phyloP scores from a whole-genome alignment of 1,284 basidiomycete genomes.

The Ceratobasidium sp. region DNA sequence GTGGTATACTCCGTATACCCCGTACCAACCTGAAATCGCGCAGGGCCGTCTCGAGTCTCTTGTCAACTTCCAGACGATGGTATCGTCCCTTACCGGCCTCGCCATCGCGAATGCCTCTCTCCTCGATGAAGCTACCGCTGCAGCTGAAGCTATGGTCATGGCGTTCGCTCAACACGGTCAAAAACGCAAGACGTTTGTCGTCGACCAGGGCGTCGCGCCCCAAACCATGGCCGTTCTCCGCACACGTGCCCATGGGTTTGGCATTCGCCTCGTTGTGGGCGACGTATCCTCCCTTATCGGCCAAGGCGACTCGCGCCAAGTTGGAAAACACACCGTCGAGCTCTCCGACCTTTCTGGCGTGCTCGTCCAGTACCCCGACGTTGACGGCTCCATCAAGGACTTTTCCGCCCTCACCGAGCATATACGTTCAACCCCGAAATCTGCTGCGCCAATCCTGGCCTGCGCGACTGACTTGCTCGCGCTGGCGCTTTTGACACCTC shows the following conservation, averaged over 20 bases:
- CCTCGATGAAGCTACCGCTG: constrained; percentile 91
- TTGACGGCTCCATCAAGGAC: constrained; percentile 86
- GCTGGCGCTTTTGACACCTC: constrained; percentile 92
- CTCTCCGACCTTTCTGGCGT: constrained; percentile 79
- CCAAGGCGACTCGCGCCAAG: constrained; percentile 64
- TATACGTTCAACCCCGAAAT: constrained; percentile 57
- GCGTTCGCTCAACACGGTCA: constrained; percentile 71
- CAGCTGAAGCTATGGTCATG: constrained; percentile 93
- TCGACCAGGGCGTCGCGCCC: constrained; percentile 82
- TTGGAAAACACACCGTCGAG: constrained; percentile 65
- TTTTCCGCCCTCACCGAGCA: constrained; percentile 80
- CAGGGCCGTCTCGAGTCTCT: constrained; percentile 96
- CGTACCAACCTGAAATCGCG: constrained; percentile 92
- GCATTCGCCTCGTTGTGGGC: constrained; percentile 79
- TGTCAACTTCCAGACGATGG: constrained; percentile 97
- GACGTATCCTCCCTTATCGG: constrained; percentile 68
- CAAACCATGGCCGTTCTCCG: constrained; percentile 89
- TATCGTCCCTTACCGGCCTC: constrained; percentile 93
- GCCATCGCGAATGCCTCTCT: constrained; percentile 95
- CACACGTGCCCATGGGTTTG: constrained; percentile 90
- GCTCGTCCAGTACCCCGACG: constrained; percentile 92
- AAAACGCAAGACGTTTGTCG: constrained; percentile 86
- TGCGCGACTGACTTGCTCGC: constrained; percentile 94
- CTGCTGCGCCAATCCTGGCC: constrained; percentile 73
- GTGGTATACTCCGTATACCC: constrained; percentile 99